These are phyloP conservation scores for Nelumbo lutea DNA, from an alignment of 164 flowering plant genomes.

Conservation along the genomic window DNA sequence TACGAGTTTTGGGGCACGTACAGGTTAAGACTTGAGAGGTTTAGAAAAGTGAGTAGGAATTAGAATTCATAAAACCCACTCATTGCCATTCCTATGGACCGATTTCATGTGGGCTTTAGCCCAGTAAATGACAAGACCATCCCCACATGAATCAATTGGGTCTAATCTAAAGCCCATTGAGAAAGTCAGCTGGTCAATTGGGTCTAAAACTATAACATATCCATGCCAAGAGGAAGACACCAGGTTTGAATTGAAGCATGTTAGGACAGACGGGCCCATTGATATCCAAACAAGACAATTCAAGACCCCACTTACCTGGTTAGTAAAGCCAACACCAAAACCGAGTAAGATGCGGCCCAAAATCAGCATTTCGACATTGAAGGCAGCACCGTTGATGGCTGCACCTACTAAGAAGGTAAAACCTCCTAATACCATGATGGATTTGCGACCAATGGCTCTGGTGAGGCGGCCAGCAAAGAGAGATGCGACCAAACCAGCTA, in stretches of 20 bases:
- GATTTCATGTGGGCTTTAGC: too few species aligned
- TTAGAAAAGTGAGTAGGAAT: not conserved
- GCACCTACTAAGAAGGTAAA: conserved; percentile 50
- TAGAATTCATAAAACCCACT: too few species aligned
- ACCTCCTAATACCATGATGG: conserved; percentile 61
- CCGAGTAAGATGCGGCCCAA: conserved; percentile 74
- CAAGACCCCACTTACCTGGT: conserved; percentile 35
- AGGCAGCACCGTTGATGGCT: conserved; percentile 48
- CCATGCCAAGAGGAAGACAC: too few species aligned
- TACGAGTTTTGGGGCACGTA: too few species aligned
- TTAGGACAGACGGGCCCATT: too few species aligned
- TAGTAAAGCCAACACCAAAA: conserved; percentile 66
- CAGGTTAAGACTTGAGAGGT: too few species aligned
- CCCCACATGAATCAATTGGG: too few species aligned
- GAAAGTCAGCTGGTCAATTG: not conserved
- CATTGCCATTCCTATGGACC: too few species aligned
- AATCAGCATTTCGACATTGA: conserved; percentile 59
- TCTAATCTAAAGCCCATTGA: too few species aligned
- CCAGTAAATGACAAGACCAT: too few species aligned
- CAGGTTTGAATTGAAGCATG: too few species aligned
- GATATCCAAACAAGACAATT: too few species aligned
- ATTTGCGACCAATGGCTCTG: conserved; percentile 43
- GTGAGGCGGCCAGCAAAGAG: conserved; percentile 45
- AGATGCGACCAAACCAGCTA: conserved; percentile 53
- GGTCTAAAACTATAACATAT: not conserved